These are phyloP conservation scores for Acanthamoeba lenticulata DNA, from an alignment of 208 protist genomes.

Conservation along the genomic window DNA sequence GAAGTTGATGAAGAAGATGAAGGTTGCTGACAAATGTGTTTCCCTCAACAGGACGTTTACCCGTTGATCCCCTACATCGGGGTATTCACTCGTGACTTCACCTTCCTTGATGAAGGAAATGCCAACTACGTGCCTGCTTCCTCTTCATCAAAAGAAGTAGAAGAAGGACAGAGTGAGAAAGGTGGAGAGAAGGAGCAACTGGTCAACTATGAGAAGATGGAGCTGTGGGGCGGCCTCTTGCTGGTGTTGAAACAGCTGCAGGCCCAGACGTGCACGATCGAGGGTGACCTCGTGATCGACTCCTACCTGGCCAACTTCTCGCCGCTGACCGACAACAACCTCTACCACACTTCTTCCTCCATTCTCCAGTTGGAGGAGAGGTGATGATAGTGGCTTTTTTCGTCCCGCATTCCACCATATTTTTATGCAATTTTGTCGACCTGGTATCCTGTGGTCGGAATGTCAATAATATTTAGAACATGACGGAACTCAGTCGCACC, in stretches of 20 bases:
- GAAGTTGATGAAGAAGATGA: too few relatives aligned
- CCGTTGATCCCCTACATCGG: slow-evolving; percentile 35
- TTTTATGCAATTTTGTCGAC: too few relatives aligned
- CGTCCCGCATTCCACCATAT: too few relatives aligned
- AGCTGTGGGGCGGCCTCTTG: slow-evolving; percentile 45
- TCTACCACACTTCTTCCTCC: slow-evolving; percentile 65
- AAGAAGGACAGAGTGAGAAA: background rate
- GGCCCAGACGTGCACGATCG: slow-evolving; percentile 15
- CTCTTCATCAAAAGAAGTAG: background rate
- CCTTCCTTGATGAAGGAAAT: slow-evolving; percentile 57
- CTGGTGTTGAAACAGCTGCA: slow-evolving; percentile 21
- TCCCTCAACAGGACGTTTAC: too few relatives aligned
- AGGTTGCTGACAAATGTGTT: too few relatives aligned
- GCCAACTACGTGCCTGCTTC: background rate
- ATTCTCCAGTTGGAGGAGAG: slow-evolving; percentile 14
- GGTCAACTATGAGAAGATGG: slow-evolving; percentile 66
- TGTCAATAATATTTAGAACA: too few relatives aligned
- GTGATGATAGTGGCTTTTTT: background rate
- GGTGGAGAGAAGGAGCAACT: background rate
- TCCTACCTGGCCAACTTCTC: slow-evolving; percentile 64
- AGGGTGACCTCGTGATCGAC: slow-evolving; percentile 28
- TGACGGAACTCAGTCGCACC: too few relatives aligned
- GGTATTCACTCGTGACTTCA: slow-evolving; percentile 50
- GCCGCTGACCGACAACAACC: slow-evolving; percentile 57
- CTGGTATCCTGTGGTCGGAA: too few relatives aligned